Evolutionary conservation across 1,284 basidiomycete genomes (phyloP), one percentile per base, ranked within the genome.

Genomic region (Thelephora terrestris): DNA sequence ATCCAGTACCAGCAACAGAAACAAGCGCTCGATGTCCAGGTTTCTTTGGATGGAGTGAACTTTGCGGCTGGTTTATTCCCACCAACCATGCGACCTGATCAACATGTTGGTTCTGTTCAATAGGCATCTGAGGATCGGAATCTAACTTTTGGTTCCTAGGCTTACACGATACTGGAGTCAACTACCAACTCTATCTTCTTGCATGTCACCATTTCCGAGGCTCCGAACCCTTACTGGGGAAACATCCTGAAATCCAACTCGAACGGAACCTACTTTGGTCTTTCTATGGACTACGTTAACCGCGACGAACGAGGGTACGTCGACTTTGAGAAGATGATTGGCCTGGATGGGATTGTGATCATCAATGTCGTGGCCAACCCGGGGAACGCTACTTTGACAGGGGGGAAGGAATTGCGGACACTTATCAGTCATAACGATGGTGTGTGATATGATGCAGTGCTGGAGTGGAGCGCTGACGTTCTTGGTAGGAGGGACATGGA

Each of bases 271-370:
- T 98, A 97, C 71, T 99, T 91, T 63, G 81, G 88, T 23, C 64
- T 93, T 16, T 90, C 92, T 0, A 61, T 89, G 44, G 86, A 91
- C 57, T 77, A 91, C 57, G 95, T 92, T 51, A 99, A 99, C 65
- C 79, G 95, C 23, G 85, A 99, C 63, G 70, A 78, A 0, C 63
- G 70, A 0, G 95, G 96, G 14, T 98, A 79, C 58, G 95, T 94
- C 43, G 96, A 99, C 65, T 99, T 99, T 59, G 95, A 99, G 70
- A 99, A 98, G 74, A 89, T 98, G 78, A 81, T 89, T 51, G 94
- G 92, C 2, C 67, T 99, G 45, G 94, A 99, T 64, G 95, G 95
- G 0, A 95, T 99, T 54, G 93, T 93, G 6, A 68, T 99, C 40
- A 79, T 94, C 57, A 99, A 99, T 60, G 64, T 97, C 32, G 91